Evolutionary conservation across 2,329 filamentous ascomycete species (phyloP).

Genomic region (Chaetomiaceae sp.): DNA sequence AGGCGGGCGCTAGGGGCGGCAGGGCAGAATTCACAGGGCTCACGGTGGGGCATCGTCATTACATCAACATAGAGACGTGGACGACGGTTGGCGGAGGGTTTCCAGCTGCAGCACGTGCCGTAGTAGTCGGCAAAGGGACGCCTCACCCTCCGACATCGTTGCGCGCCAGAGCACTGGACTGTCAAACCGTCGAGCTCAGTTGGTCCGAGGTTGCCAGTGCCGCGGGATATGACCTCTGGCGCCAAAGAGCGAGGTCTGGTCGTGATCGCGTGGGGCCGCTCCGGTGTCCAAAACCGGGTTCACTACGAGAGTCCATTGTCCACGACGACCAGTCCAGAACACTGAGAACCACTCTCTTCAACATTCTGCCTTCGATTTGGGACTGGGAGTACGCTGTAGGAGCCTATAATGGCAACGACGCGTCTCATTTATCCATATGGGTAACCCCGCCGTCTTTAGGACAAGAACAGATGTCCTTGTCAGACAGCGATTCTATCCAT

Average conservation of each 20-base stretch:
- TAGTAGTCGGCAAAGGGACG: slow-evolving; percentile 12
- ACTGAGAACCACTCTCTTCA: too few relatives aligned
- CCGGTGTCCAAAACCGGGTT: too few relatives aligned
- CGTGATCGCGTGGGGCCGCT: too few relatives aligned
- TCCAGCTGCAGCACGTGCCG: slow-evolving; percentile 5
- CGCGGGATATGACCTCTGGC: slow-evolving; percentile 15
- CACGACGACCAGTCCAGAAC: too few relatives aligned
- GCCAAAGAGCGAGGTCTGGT: too few relatives aligned
- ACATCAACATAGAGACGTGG: slow-evolving; percentile 20
- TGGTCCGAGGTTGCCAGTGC: slow-evolving; percentile 9
- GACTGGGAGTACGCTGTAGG: slow-evolving; percentile 17
- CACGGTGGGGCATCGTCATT: slow-evolving; percentile 13
- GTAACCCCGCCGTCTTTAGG: not conserved
- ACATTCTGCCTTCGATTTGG: slow-evolving; percentile 14
- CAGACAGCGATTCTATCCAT: slow-evolving; percentile 4
- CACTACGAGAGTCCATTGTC: too few relatives aligned
- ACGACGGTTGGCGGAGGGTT: slow-evolving; percentile 14
- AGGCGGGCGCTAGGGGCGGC: not conserved
- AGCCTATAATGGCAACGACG: slow-evolving; percentile 18
- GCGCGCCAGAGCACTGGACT: slow-evolving; percentile 1
- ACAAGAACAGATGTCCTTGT: not conserved
- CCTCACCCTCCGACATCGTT: not conserved
- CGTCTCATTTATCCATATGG: slow-evolving; percentile 15
- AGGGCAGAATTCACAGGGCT: slow-evolving; percentile 8
- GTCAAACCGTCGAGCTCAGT: slow-evolving; percentile 1